Conservation (phyloP, 2,329 filamentous ascomycete genomes). For the Pestalotiopsis fici region DNA sequence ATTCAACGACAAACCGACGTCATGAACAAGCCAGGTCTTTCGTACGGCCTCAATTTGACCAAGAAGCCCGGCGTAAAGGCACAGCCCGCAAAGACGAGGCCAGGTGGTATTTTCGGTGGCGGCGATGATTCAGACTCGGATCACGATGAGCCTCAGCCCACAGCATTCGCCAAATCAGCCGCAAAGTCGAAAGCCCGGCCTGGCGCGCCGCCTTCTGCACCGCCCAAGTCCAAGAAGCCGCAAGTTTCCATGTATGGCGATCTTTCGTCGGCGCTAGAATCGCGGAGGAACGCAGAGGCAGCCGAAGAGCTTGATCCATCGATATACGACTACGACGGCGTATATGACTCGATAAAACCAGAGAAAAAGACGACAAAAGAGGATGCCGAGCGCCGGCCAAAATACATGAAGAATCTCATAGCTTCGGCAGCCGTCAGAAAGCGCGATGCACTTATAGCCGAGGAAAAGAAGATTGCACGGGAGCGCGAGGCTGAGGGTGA, state of each 20-base stretch:
- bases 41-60: constrained; percentile 60
- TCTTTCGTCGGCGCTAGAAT: constrained; percentile 64
- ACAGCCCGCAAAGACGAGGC: constrained; percentile 50
- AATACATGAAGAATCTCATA: constrained; percentile 77
- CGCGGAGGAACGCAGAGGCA: constrained; percentile 63
- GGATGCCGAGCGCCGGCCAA: constrained; percentile 64
- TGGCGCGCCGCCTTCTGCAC: constrained; percentile 49
- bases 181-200: constrained; percentile 35
- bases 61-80: constrained; percentile 57
- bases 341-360: constrained; percentile 76
- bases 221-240: constrained; percentile 44
- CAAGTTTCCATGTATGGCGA: constrained; percentile 59
- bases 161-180: constrained; percentile 20
- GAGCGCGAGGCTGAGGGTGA: constrained; percentile 82
- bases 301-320: constrained; percentile 70
- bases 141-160: not conserved
- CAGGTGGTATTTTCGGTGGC: constrained; percentile 52
- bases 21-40: constrained; percentile 36
- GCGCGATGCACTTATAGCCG: constrained; percentile 74
- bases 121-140: constrained; percentile 34
- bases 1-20: not conserved
- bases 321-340: constrained; percentile 84
- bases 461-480: constrained; percentile 77
- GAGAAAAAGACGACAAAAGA: constrained; percentile 54
- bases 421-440: constrained; percentile 76